Conservation (phyloP, 116 monocot genomes). For the Phalaenopsis hybrid region DNA sequence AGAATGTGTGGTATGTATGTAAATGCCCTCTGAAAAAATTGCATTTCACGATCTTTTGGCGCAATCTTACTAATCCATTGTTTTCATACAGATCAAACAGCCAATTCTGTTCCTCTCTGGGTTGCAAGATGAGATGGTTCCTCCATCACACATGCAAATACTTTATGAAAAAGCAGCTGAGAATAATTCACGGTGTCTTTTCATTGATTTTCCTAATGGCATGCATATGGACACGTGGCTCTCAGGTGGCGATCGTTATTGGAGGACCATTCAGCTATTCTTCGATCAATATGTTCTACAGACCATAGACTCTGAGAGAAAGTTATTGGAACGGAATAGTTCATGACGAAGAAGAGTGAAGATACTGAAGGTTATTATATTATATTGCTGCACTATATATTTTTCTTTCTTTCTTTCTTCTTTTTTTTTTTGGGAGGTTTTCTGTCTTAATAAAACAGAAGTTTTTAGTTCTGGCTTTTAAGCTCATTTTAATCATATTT, state of each 20-base stretch:
- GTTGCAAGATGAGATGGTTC: slow-evolving; percentile 85
- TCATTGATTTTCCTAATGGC: slow-evolving; percentile 73
- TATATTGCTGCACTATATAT: too few relatives aligned
- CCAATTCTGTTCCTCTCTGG: slow-evolving; percentile 86
- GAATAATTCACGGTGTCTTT: slow-evolving; percentile 36
- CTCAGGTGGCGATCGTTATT: slow-evolving; percentile 81
- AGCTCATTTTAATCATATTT: too few relatives aligned
- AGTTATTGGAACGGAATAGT: background rate
- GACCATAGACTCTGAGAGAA: slow-evolving; percentile 4
- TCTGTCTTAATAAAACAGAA: background rate
- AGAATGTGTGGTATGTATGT: too few relatives aligned
- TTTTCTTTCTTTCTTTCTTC: background rate
- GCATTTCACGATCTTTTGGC: too few relatives aligned
- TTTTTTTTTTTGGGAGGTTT: background rate
- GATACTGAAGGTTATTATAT: background rate
- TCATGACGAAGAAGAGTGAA: background rate
- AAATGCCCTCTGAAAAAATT: too few relatives aligned
- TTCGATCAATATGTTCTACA: slow-evolving; percentile 40
- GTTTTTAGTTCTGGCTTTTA: too few relatives aligned
- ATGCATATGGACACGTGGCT: slow-evolving; percentile 97
- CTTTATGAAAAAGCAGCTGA: slow-evolving; percentile 55
- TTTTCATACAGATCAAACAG: slow-evolving; percentile 57
- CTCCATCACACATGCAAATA: slow-evolving; percentile 71
- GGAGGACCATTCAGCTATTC: slow-evolving; percentile 76
- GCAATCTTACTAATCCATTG: too few relatives aligned